These are phyloP conservation scores for Lophiotrema nucula DNA, from an alignment of 495 filamentous ascomycete species.

Conservation along the genomic window DNA sequence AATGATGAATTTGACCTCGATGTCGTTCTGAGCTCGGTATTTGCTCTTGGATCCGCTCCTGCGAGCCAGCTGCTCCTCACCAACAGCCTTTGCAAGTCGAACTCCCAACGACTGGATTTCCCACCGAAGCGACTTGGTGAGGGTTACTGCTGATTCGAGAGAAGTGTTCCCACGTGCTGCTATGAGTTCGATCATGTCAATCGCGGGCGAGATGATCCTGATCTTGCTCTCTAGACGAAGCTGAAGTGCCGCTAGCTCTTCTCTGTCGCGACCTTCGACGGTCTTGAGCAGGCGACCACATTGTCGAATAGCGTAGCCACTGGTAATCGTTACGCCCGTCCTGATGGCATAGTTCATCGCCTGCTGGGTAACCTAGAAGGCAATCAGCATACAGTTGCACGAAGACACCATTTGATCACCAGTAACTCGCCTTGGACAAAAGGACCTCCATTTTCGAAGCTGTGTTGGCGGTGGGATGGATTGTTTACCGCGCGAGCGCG, in stretches of 20 bases:
- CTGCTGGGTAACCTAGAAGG: conserved; percentile 65
- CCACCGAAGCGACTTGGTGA: conserved; percentile 82
- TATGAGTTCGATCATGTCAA: conserved; percentile 91
- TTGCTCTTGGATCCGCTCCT: conserved; percentile 51
- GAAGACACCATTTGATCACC: neutral
- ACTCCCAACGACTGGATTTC: conserved; percentile 85
- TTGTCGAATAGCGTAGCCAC: conserved; percentile 79
- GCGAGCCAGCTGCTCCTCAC: conserved; percentile 60
- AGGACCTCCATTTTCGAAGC: conserved; percentile 68
- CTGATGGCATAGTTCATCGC: conserved; percentile 89
- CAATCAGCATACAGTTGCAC: neutral
- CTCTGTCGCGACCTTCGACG: conserved; percentile 65
- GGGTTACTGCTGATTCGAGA: conserved; percentile 80
- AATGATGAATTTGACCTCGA: conserved; percentile 69
- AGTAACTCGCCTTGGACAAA: conserved; percentile 58
- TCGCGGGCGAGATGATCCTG: conserved; percentile 87
- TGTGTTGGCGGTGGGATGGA: neutral
- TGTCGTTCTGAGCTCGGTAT: conserved; percentile 50
- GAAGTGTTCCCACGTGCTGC: conserved; percentile 93
- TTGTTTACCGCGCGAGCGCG: too few relatives aligned
- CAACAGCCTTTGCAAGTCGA: conserved; percentile 67
- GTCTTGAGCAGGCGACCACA: conserved; percentile 77
- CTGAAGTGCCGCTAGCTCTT: conserved; percentile 71
- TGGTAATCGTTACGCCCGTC: conserved; percentile 80
- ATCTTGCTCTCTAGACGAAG: conserved; percentile 80